A percentile compares a stretch with the other conserved stretches of the same genome.
Evolutionary conservation across 441 rosid species (phyloP).

Genomic region (Pelargonium cotyledonis): DNA sequence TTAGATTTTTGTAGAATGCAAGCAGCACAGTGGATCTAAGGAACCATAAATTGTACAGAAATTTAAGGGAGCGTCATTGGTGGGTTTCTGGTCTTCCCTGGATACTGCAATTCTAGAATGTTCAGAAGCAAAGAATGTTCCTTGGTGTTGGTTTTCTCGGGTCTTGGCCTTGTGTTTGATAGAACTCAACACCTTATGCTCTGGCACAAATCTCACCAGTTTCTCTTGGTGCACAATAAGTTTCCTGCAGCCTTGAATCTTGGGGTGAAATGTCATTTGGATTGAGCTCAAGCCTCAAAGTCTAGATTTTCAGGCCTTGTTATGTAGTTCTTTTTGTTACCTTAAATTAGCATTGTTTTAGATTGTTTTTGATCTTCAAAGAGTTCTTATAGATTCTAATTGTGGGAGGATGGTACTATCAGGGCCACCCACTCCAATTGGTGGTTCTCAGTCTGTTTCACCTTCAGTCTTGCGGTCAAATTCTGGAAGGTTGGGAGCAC

Average conservation of each 20-base stretch:
- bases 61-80: slow-evolving; percentile 28
- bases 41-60: slow-evolving; percentile 28
- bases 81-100: slow-evolving; percentile 24
- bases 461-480: slow-evolving; percentile 68
- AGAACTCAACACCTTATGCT: slow-evolving; percentile 36
- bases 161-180: slow-evolving; percentile 34
- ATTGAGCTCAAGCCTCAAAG: slow-evolving; percentile 21
- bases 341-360: slow-evolving; percentile 40
- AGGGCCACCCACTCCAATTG: slow-evolving; percentile 72
- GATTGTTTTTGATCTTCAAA: slow-evolving; percentile 26
- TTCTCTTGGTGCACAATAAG: slow-evolving; percentile 28
- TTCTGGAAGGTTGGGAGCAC: slow-evolving; percentile 69
- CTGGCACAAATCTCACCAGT: slow-evolving; percentile 26
- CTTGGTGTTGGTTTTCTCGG: slow-evolving; percentile 30
- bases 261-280: slow-evolving; percentile 34
- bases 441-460: slow-evolving; percentile 65
- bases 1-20: too few relatives aligned
- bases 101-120: slow-evolving; percentile 47
- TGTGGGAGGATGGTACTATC: slow-evolving; percentile 67
- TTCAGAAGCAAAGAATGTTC: slow-evolving; percentile 41
- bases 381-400: slow-evolving; percentile 34
- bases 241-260: slow-evolving; percentile 25
- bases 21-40: slow-evolving; percentile 46
- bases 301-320: slow-evolving; percentile 21
- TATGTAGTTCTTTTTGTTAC: slow-evolving; percentile 30